Base-by-base conservation (phyloP, 2,329 filamentous ascomycete genomes). In the Epichloe amarillans region DNA sequence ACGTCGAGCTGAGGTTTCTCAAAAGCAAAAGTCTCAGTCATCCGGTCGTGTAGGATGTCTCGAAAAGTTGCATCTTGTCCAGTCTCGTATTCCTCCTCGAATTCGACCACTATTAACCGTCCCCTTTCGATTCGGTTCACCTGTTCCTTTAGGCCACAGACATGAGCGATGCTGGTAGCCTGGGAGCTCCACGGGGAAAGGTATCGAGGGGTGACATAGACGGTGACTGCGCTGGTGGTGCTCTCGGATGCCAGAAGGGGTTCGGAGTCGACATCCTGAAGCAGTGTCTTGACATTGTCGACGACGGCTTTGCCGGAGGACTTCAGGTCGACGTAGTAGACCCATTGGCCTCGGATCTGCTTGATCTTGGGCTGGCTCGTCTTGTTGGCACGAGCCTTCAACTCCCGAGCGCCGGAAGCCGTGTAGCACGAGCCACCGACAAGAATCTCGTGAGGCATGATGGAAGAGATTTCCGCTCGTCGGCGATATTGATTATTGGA, bases 151-250 rank as follows among this genome's bases (percentile, higher is more conserved):
- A 97, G 73, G 26, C 87, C 90, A 64, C 91, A 97, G 35, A 96
- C 91, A 57, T 93, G 83, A 50, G 91, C 86, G 65, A 97, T 96
- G 64, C 83, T 91, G 45, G 91, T 95, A 30, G 90, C 91, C 68
- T 96, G 90, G 51, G 90, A 95, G 69, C 89, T 96, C 93, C 93
- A 98, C 64, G 93, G 93, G 40, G 90, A 96, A 58, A 95, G 90
- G 60, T 86, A 86, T 57, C 91, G 80, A 19, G 91, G 91, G 45
- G 79, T 82, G 52, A 95, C 76, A 64, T 89, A 88, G 64, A 86
- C 77, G 55, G 83, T 72, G 46, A 75, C 69, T 42, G 73, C 72
- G 52, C 73, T 66, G 49, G 78, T 74, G 54, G 62, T 61, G 39
- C 56, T 60, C 39, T 61, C 59, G 15, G 65, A 54, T 23, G 60